Base-by-base conservation (phyloP, 257 asterid genomes). In the Phtheirospermum japonicum region DNA sequence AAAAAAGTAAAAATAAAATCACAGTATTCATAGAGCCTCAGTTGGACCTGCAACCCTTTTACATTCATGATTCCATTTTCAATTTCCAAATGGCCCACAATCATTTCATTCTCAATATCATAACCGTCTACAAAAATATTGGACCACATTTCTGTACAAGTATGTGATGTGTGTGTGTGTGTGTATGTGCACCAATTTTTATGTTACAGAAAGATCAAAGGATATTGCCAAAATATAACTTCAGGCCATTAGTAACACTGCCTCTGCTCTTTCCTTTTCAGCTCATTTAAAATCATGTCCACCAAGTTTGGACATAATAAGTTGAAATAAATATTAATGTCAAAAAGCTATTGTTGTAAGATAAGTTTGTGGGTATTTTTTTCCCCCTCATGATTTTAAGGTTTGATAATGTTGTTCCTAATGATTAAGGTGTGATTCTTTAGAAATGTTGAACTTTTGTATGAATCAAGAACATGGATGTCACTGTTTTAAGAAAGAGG, bases 141-240 rank as follows among this genome's bases (percentile, higher is more conserved):
- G 80, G 77, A 67, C 80, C 77, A 75, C 80, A 50, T 49, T 61
- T 11, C 43, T 7, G 56, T 39, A 12, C 23, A 45, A 20, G 45
- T 62, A 45, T 70, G 14, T 65, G 31, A 36, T 48, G 28, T 37
- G 51, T 33, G 53, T 46, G 32, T 23, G 2, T 48, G 28, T 37
- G 51, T 33, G 53, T 46, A 20, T 23, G 2, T 23, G 28, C 28
- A 23, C 1, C 1, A 23, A 23, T 1, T 1, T 23, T 23, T 3
- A 23, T 23, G 28, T 45, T 14, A 7, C 72, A 74, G 63, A 64
- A n/a, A 48, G 14, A 17, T 48, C 12, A 39, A 66, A 50, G 31
- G 57, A 63, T 67, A 26, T 58, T 51, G 69, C 67, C 76, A 64
- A 67, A 63, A 26, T 23, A 57, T 48, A 70, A 26, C 18, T 30